Conservation (phyloP, 306 rosid species). For the Morella rubra region DNA sequence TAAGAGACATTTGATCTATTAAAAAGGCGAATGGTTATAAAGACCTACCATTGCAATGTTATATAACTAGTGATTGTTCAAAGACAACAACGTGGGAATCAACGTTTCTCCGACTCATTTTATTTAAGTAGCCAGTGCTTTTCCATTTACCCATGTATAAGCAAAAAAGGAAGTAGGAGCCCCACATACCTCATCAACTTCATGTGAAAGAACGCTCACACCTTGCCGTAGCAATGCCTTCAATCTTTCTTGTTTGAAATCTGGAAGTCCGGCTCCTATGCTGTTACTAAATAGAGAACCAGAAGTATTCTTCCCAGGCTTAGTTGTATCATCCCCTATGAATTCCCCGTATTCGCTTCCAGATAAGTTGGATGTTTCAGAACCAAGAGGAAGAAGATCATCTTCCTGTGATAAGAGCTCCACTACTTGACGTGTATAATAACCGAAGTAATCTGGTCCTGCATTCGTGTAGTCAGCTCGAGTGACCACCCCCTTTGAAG, state of each 20-base stretch:
- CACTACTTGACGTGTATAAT: slow-evolving; percentile 50
- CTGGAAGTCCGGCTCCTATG: slow-evolving; percentile 50
- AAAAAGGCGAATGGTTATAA: not conserved
- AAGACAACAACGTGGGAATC: not conserved
- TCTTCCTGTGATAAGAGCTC: slow-evolving; percentile 61
- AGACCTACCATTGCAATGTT: not conserved
- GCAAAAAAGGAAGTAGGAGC: slow-evolving; percentile 20
- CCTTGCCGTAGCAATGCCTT: slow-evolving; percentile 67
- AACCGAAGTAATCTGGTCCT: slow-evolving; percentile 86
- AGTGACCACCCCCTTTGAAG: slow-evolving; percentile 32
- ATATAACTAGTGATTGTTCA: not conserved
- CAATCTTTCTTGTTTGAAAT: slow-evolving; percentile 57
- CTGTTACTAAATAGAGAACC: slow-evolving; percentile 43
- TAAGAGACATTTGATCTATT: not conserved
- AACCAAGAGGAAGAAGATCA: slow-evolving; percentile 34
- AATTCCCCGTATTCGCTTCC: slow-evolving; percentile 26
- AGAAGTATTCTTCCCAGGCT: slow-evolving; percentile 19
- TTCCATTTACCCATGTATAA: slow-evolving; percentile 16
- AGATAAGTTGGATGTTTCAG: slow-evolving; percentile 28
- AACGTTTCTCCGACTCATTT: slow-evolving; percentile 1
- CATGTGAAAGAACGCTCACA: slow-evolving; percentile 61
- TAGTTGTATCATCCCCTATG: slow-evolving; percentile 30
- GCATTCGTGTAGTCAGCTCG: slow-evolving; percentile 36
- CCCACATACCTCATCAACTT: slow-evolving; percentile 75
- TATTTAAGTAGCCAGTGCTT: not conserved